A percentile compares a stretch with the other conserved stretches of the same genome.
These are phyloP conservation scores for Phalaenopsis hybrid DNA, from an alignment of 116 monocot species.

Conservation along the genomic window DNA sequence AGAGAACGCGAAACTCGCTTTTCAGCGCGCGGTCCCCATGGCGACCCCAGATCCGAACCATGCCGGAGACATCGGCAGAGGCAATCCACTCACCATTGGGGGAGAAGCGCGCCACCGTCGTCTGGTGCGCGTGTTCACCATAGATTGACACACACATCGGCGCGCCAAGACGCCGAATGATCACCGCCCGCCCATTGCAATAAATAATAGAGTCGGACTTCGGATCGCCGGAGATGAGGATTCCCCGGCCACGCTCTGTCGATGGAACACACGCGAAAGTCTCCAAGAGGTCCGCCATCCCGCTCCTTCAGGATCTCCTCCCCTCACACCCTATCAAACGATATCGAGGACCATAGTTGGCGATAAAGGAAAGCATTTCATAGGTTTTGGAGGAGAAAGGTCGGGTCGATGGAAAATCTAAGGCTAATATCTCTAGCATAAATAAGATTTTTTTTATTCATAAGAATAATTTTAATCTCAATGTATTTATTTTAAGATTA, in stretches of 20 bases:
- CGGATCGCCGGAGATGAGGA: conserved; percentile 85
- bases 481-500: too few species aligned
- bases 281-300: conserved; percentile 72
- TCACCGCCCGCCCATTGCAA: conserved; percentile 87
- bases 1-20: conserved; percentile 90
- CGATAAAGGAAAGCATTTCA: too few species aligned
- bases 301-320: not conserved
- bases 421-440: too few species aligned
- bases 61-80: conserved; percentile 83
- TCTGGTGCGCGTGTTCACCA: conserved; percentile 76
- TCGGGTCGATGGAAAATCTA: too few species aligned
- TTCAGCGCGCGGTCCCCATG: conserved; percentile 84
- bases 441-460: too few species aligned
- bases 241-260: conserved; percentile 91
- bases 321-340: too few species aligned
- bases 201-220: conserved; percentile 61
- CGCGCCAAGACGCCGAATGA: conserved; percentile 53
- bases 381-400: too few species aligned
- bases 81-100: conserved; percentile 99
- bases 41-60: conserved; percentile 85
- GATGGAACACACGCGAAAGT: conserved; percentile 80
- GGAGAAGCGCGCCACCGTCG: conserved; percentile 83
- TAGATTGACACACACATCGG: conserved; percentile 61
- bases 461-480: too few species aligned
- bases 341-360: too few species aligned